Evolutionary conservation across 257 asterid genomes (phyloP).

Genomic region (Rehmannia glutinosa): DNA sequence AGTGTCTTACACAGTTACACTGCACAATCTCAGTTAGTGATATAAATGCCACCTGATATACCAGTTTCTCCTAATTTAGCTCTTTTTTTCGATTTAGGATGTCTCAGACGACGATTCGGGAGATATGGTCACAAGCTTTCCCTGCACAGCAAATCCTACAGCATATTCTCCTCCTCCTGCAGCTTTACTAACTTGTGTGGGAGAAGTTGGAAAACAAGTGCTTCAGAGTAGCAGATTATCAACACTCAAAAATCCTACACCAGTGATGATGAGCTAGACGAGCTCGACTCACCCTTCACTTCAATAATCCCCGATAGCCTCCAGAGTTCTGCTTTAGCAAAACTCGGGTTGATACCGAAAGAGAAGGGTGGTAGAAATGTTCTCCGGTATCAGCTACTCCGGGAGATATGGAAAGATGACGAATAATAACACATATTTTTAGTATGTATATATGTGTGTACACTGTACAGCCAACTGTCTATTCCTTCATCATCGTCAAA

Average conservation of each 20-base stretch:
- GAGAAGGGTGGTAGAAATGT: constrained; percentile 54
- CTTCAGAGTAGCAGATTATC: constrained; percentile 48
- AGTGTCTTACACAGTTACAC: no score
- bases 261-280: constrained; percentile 91
- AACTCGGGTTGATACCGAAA: constrained; percentile 39
- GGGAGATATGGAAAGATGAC: constrained; percentile 54
- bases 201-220: constrained; percentile 65
- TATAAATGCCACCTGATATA: no score
- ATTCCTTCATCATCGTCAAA: background rate
- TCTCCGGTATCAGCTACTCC: constrained; percentile 60
- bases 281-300: constrained; percentile 76
- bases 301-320: constrained; percentile 52
- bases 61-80: constrained; percentile 4
- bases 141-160: constrained; percentile 56
- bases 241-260: constrained; percentile 58
- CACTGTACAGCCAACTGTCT: constrained; percentile 9
- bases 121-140: constrained; percentile 43
- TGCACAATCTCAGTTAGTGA: no score
- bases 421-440: constrained; percentile 8
- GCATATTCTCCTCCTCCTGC: constrained; percentile 68
- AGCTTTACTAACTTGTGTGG: constrained; percentile 50
- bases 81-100: constrained; percentile 38
- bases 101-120: constrained; percentile 24
- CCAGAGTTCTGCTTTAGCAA: constrained; percentile 46
- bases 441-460: background rate